Base-by-base conservation (phyloP, 305 asterid genomes). In the Solanum hybrid region DNA sequence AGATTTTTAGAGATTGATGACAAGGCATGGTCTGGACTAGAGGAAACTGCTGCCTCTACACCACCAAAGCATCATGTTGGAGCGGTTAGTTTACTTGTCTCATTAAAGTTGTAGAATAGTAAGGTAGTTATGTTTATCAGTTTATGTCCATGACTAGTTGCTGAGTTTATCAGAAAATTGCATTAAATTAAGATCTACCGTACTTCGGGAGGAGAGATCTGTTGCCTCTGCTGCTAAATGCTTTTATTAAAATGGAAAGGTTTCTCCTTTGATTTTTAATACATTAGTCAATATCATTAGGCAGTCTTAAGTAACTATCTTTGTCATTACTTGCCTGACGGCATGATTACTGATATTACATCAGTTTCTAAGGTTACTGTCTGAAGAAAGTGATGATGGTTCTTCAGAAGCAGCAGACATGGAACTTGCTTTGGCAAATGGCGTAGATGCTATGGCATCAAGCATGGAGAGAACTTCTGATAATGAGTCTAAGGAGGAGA, bases 351-450 rank as follows among this genome's bases (percentile, higher is more conserved):
- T 80, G 86, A 29, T 72, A 82, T 7, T 85, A 75, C 27, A 88
- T 92, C 95, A 97, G 99, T 96, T 95, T 94, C 80, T 97, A 92
- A 95, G 97, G 95, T 91, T 97, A 91, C 97, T 97, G 22, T 91
- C 95, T 3, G 97, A 95, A 93, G 99, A 96, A 91, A 93, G 89
- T 73, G 92, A 90, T 39, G 94, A 91, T 33, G 86, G 45, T 76
- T 92, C 98, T 80, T 91, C 93, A 79, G 98, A 94, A 90, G 92
- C 93, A 36, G 92, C 92, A 41, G 97, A 94, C 79, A 88, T 81
- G 93, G 98, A 95, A 92, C 94, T 92, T 87, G 98, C 97, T 92
- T 91, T 97, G 90, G 89, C 95, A 34, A 95, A 93, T 91, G 93
- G 95, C 51, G 92, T 97, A 82, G 96, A 95, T 91, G 96, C 97